Evolutionary conservation across 2,329 filamentous ascomycete species (phyloP).

Genomic region (Cordyceps militaris): DNA sequence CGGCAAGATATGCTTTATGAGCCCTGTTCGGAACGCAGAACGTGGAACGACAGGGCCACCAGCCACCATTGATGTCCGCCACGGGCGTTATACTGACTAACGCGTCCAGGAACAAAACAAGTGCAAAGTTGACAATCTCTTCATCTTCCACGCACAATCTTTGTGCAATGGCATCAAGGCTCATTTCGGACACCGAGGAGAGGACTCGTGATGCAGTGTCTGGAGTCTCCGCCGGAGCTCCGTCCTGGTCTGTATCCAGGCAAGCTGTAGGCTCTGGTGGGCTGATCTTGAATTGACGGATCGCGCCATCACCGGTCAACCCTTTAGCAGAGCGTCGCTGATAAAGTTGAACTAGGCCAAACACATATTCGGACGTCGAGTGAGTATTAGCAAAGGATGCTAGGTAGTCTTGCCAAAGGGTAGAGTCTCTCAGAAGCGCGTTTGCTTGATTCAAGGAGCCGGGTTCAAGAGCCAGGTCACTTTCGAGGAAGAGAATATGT

Average conservation of each 20-base stretch:
- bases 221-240: background rate
- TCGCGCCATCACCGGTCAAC: background rate
- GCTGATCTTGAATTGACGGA: background rate
- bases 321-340: background rate
- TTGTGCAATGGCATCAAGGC: background rate
- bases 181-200: fast-evolving
- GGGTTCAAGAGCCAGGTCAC: background rate
- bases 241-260: background rate
- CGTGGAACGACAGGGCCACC: background rate
- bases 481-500: background rate
- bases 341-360: background rate
- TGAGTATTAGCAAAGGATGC: fast-evolving
- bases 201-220: background rate
- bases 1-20: fast-evolving
- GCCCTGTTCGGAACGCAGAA: background rate
- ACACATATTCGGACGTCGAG: background rate
- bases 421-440: background rate
- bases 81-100: background rate
- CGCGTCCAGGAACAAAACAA: background rate
- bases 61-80: background rate
- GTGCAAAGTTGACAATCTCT: background rate
- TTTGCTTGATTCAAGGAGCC: background rate
- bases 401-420: background rate
- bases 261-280: too few species aligned
- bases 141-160: background rate